phyloP scores from a whole-genome alignment of 2,329 filamentous ascomycete genomes.

The Colletotrichum abscissum region DNA sequence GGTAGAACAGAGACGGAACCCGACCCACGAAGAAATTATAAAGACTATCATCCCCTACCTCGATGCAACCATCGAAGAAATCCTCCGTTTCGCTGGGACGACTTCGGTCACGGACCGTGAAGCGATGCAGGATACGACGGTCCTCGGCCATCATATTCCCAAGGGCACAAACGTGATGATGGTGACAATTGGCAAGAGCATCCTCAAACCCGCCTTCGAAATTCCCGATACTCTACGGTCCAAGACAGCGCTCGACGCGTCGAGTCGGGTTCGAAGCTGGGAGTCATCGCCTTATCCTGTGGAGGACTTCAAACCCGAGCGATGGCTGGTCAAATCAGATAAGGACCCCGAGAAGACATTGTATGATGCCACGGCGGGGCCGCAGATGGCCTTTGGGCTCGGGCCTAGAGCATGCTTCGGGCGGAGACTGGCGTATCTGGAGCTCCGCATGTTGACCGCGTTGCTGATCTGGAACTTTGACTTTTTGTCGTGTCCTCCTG shows the following conservation, averaged over 20 bases:
- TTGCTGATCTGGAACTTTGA: background rate
- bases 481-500: background rate
- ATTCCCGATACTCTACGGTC: slow-evolving; percentile 42
- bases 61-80: slow-evolving; percentile 51
- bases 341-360: background rate
- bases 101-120: slow-evolving; percentile 43
- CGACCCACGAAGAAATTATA: slow-evolving; percentile 35
- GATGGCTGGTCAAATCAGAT: slow-evolving; percentile 5
- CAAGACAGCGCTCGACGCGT: slow-evolving; percentile 35
- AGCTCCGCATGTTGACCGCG: background rate
- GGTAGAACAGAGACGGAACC: background rate
- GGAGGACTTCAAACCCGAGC: slow-evolving; percentile 6
- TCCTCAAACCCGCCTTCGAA: slow-evolving; percentile 40
- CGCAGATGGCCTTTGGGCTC: background rate
- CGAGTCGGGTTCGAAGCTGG: background rate
- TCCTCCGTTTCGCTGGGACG: slow-evolving; percentile 43
- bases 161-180: slow-evolving; percentile 46
- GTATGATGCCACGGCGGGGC: background rate
- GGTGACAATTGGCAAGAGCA: slow-evolving; percentile 41
- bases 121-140: slow-evolving; percentile 44
- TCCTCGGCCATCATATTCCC: slow-evolving; percentile 47
- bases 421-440: background rate
- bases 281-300: background rate
- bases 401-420: background rate
- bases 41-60: slow-evolving; percentile 44